These are phyloP conservation scores for Lasiodiplodia sp. DNA, from an alignment of 2,329 filamentous ascomycete genomes.

Conservation along the genomic window DNA sequence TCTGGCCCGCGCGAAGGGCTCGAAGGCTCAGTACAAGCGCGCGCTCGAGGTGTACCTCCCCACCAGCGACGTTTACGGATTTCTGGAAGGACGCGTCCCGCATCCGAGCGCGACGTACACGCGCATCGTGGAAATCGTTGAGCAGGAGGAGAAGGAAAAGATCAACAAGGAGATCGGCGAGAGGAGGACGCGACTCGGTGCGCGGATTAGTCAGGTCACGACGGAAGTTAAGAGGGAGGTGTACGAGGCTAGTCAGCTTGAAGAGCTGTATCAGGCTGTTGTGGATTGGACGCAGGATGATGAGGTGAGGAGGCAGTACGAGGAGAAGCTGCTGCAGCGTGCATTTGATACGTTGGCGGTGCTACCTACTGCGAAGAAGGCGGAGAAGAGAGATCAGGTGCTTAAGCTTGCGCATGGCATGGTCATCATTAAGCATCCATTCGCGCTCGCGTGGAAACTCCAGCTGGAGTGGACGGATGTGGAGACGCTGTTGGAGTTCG, in stretches of 20 bases:
- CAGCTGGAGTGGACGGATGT: conserved; percentile 88
- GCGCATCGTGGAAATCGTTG: conserved; percentile 81
- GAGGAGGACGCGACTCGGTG: conserved; percentile 84
- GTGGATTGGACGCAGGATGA: conserved; percentile 93
- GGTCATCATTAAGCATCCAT: conserved; percentile 95
- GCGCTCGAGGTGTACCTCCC: conserved; percentile 77
- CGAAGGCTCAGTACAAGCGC: conserved; percentile 74
- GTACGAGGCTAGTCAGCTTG: conserved; percentile 76
- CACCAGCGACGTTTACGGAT: conserved; percentile 78
- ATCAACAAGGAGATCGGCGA: conserved; percentile 92
- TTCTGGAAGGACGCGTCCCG: conserved; percentile 82
- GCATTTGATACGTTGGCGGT: conserved; percentile 80
- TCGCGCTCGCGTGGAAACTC: conserved; percentile 88
- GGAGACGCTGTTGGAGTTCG: conserved; percentile 68
- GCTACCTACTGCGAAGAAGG: conserved; percentile 72
- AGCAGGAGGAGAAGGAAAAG: conserved; percentile 84
- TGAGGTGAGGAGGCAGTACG: conserved; percentile 80
- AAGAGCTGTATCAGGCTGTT: conserved; percentile 78
- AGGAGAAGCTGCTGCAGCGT: conserved; percentile 86
- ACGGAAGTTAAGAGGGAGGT: conserved; percentile 88
- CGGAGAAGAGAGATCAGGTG: conserved; percentile 73
- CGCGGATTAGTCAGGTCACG: conserved; percentile 82
- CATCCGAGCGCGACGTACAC: conserved; percentile 82
- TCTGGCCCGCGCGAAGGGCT: conserved; percentile 76
- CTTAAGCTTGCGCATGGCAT: conserved; percentile 84